Evolutionary conservation across 2,329 filamentous ascomycete species (phyloP), one percentile per base, ranked within the genome.

Genomic region (Beauveria medogensis): DNA sequence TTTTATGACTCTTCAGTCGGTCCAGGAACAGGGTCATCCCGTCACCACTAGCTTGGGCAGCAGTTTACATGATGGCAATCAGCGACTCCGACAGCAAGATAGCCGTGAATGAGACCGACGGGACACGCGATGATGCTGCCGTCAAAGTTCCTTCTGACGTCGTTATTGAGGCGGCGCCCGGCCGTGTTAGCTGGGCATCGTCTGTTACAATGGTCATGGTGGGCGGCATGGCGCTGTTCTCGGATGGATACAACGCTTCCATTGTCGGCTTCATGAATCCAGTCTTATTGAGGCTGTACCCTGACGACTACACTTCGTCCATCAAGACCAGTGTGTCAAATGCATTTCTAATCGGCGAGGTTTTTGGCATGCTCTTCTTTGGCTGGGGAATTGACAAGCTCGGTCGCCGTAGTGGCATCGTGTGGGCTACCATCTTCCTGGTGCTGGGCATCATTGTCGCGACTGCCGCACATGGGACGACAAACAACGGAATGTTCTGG

Each of bases 401-500:
- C 9, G 78, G 78, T 9, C 74, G 78, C 5, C 78, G 77, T 53
- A 71, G 69, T 14, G 78, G 76, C 26, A 79, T 80, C 47, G 66
- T 80, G 34, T 68, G 74, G 16, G 78, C 78, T 0, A 80, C 78
- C 0, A 44, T 75, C 0, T 74, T 78, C 69, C 73, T 80, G n/a
- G 74, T 79, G 8, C 59, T 80, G 46, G 77, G 78, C 5, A 72
- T 76, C 2, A 73, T 79, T 2, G 64, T 80, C 14, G 75, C 77
- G 1, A 77, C 75, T 0, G 78, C 77, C 4, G 71, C 76, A 0
- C 69, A 76, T 61, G 78, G 78, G 6, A 64, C 69, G 2, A 78
- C 76, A 0, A 70, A 73, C 26, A 58, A 73, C 12, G 76, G 75
- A 56, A 79, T 80, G 74, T 77, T 79, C 54, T 80, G 78, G 78